Percentiles rank a stretch among this genome's conserved stretches.
phyloP scores from a whole-genome alignment of 495 filamentous ascomycete species.

The Ascodesmis nigricans region DNA sequence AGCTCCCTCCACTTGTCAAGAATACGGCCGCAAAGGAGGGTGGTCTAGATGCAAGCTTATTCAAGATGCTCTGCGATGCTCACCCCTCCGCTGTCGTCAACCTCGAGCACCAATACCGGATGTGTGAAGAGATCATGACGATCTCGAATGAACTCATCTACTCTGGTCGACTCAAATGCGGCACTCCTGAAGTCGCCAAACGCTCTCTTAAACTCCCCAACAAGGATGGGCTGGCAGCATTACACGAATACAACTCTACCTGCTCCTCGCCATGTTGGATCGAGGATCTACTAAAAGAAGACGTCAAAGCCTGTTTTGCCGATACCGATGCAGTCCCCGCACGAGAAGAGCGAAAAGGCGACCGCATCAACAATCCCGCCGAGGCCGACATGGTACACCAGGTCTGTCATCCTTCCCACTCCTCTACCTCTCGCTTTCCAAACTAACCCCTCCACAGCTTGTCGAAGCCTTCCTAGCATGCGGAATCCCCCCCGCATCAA shows the following conservation, averaged over 20 bases:
- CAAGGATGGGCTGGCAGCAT: conserved; percentile 30
- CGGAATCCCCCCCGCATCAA: conserved; percentile 51
- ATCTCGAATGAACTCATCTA: conserved; percentile 90
- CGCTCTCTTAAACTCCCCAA: conserved; percentile 38
- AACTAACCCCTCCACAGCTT: conserved; percentile 34
- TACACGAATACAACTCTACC: conserved; percentile 7
- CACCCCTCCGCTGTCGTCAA: conserved; percentile 74
- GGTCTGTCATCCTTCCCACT: background rate
- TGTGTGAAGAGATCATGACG: conserved; percentile 91
- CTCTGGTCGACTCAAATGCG: conserved; percentile 68
- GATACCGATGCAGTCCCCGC: conserved; percentile 62
- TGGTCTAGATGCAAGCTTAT: conserved; percentile 78
- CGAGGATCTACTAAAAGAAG: conserved; percentile 38
- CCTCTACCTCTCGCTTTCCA: background rate
- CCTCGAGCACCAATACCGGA: conserved; percentile 89
- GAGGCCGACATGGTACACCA: conserved; percentile 42
- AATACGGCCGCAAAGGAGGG: conserved; percentile 69
- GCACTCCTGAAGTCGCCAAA: conserved; percentile 48
- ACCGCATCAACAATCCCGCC: conserved; percentile 62
- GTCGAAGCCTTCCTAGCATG: conserved; percentile 52
- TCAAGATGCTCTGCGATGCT: conserved; percentile 72
- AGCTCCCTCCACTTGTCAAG: conserved; percentile 82
- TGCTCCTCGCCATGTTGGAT: conserved; percentile 43
- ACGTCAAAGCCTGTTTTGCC: conserved; percentile 49
- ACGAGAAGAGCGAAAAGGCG: conserved; percentile 49